Base-by-base conservation (phyloP, 1,284 basidiomycete species). In the Neotropicomus parvogracilis region DNA sequence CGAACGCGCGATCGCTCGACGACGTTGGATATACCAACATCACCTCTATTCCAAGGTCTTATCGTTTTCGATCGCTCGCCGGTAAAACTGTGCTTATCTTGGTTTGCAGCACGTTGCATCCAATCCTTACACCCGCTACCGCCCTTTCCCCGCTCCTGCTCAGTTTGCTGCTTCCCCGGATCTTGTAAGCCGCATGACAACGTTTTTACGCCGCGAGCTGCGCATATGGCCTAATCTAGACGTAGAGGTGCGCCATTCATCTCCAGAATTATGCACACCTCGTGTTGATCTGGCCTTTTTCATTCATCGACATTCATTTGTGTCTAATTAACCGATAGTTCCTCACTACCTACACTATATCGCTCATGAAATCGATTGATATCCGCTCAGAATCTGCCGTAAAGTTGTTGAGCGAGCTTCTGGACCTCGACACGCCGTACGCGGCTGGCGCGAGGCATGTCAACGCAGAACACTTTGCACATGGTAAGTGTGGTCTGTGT, bases 401-500 rank as follows among this genome's bases (percentile, higher is more conserved):
- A 37, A 85, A 88, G 57, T 69, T 94, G 10, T 72, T 95, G 5
- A 75, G 86, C 11, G 91, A 93, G 56, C 91, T 92, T 66, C 73
- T 95, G 31, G 91, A 94, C 60, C 76, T 89, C 67, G 85, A 86
- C 55, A 64, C 67, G 7, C 72, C 75, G 3, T 79, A 79, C 53
- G 64, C 69, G 12, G 75, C 77, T 43, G 81, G 79, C 12, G 72
- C 73, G 11, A 74, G 80, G 47, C 78, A 79, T 49, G 68, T 73
- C 29, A 86, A 87, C 55, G 86, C 91, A 10, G 91, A 95, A 62
- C 92, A 94, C 67, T 92, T 95, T 68, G 86, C 85, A 8, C 91
- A 95, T 69, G 88, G 88, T 88, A 56, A 59, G 78, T 65, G n/a
- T 13, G 28, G 36, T 19, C 11, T 36, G 16, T 40, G 6, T 6